These are phyloP conservation scores for Lipomyces sp. DNA, from an alignment of 805 yeast species.

Conservation along the genomic window DNA sequence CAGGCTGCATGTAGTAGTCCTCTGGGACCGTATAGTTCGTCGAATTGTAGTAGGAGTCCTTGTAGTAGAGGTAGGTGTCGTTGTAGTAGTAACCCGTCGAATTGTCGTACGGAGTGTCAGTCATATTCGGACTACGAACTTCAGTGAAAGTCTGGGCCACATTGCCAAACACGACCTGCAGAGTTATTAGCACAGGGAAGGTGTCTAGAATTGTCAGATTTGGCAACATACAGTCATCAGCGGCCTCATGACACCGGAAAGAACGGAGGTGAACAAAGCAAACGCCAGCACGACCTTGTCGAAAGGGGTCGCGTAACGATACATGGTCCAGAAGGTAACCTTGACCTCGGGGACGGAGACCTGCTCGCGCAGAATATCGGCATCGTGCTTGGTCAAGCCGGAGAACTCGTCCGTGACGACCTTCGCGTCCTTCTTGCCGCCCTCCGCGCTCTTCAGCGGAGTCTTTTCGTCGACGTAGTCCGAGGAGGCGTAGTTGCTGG, in stretches of 20 bases:
- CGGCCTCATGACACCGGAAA: slow-evolving; percentile 37
- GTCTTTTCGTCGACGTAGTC: slow-evolving; percentile 9
- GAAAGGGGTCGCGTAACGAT: slow-evolving; percentile 37
- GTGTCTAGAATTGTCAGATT: slow-evolving; percentile 46
- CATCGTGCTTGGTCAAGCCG: slow-evolving; percentile 35
- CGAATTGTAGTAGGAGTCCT: slow-evolving; percentile 5
- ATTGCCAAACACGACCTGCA: slow-evolving; percentile 42
- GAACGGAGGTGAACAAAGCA: slow-evolving; percentile 36
- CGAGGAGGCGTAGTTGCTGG: background rate
- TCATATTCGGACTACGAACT: slow-evolving; percentile 29
- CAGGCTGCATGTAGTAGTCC: slow-evolving; percentile 31
- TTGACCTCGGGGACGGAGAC: slow-evolving; percentile 29
- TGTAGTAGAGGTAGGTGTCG: slow-evolving; percentile 25
- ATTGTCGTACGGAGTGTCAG: background rate
- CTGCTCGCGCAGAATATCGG: slow-evolving; percentile 37
- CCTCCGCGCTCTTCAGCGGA: slow-evolving; percentile 13
- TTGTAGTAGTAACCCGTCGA: slow-evolving; percentile 7
- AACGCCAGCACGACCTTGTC: slow-evolving; percentile 27
- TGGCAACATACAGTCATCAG: slow-evolving; percentile 40
- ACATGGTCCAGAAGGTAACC: slow-evolving; percentile 33
- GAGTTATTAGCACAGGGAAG: slow-evolving; percentile 54
- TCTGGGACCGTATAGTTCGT: background rate
- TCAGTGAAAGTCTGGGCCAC: slow-evolving; percentile 40
- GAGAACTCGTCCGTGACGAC: slow-evolving; percentile 22
- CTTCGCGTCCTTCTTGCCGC: slow-evolving; percentile 1